Evolutionary conservation across 1,284 basidiomycete genomes (phyloP).

Genomic region (Cystobasidiaceae sp.): DNA sequence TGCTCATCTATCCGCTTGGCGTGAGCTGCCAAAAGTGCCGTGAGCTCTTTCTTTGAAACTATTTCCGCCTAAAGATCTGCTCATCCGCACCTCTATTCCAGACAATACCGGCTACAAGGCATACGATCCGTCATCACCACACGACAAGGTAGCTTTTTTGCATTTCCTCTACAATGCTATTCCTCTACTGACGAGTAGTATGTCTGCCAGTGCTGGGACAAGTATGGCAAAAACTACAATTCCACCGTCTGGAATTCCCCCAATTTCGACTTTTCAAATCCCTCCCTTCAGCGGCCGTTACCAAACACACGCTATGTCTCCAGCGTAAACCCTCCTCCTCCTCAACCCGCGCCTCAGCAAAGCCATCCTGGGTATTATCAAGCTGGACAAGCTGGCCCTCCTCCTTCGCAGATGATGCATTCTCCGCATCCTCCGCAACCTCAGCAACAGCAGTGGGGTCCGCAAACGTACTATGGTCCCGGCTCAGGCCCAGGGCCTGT

Average conservation of each 20-base stretch:
- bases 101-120: conserved; percentile 30
- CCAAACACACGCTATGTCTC: conserved; percentile 20
- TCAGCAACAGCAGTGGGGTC: neutral
- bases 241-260: conserved; percentile 12
- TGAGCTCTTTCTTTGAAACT: conserved; percentile 5
- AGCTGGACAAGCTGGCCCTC: conserved; percentile 9
- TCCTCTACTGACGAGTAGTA: too few species aligned
- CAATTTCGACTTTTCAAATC: conserved; percentile 26
- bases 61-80: neutral
- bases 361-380: conserved; percentile 25
- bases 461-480: neutral
- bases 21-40: conserved; percentile 25
- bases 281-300: conserved; percentile 17
- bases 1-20: conserved; percentile 37
- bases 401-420: conserved; percentile 1
- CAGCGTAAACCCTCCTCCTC: neutral
- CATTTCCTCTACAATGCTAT: too few species aligned
- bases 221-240: conserved; percentile 20
- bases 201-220: conserved; percentile 23
- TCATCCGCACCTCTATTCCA: neutral
- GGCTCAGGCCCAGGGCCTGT: neutral
- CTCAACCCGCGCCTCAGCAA: neutral
- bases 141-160: conserved; percentile 23
- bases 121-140: conserved; percentile 18
- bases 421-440: neutral